These are phyloP conservation scores for Juglanconis oblonga DNA, from an alignment of 2,329 filamentous ascomycete genomes.

Conservation along the genomic window DNA sequence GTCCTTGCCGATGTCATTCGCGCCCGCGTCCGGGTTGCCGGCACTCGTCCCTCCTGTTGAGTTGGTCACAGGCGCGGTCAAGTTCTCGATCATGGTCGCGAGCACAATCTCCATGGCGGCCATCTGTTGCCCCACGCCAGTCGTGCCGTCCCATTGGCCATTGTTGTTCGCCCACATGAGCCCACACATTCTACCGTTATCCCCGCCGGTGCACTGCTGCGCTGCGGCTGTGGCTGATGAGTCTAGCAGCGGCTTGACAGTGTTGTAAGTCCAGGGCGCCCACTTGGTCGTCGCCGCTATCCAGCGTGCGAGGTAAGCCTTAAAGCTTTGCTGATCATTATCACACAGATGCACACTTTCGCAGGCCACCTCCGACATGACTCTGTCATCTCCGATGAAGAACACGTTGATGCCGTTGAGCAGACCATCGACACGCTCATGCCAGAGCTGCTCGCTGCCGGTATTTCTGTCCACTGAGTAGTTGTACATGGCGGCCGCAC, in stretches of 20 bases:
- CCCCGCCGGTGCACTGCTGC: slow-evolving; percentile 55
- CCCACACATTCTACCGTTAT: slow-evolving; percentile 57
- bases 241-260: slow-evolving; percentile 51
- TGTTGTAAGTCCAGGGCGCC: slow-evolving; percentile 55
- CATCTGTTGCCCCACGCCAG: slow-evolving; percentile 70
- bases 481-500: slow-evolving; percentile 68
- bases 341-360: slow-evolving; percentile 61
- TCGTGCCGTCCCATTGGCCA: slow-evolving; percentile 53
- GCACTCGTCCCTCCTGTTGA: slow-evolving; percentile 57
- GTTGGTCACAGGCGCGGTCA: slow-evolving; percentile 41
- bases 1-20: slow-evolving; percentile 42
- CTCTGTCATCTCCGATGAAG: slow-evolving; percentile 36
- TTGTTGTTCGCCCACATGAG: slow-evolving; percentile 53
- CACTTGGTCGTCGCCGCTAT: slow-evolving; percentile 61
- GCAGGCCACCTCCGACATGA: slow-evolving; percentile 66
- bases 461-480: slow-evolving; percentile 39
- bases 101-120: slow-evolving; percentile 63
- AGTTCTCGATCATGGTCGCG: slow-evolving; percentile 52
- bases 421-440: slow-evolving; percentile 54
- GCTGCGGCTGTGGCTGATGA: slow-evolving; percentile 57
- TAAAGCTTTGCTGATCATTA: slow-evolving; percentile 59
- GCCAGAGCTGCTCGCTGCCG: slow-evolving; percentile 42
- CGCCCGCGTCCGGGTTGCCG: slow-evolving; percentile 39
- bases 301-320: slow-evolving; percentile 61
- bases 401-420: slow-evolving; percentile 53